A percentile compares a stretch with the other conserved stretches of the same genome.
Evolutionary conservation across 768 basidiomycete genomes (phyloP).

Genomic region (Calvatia gigantea): DNA sequence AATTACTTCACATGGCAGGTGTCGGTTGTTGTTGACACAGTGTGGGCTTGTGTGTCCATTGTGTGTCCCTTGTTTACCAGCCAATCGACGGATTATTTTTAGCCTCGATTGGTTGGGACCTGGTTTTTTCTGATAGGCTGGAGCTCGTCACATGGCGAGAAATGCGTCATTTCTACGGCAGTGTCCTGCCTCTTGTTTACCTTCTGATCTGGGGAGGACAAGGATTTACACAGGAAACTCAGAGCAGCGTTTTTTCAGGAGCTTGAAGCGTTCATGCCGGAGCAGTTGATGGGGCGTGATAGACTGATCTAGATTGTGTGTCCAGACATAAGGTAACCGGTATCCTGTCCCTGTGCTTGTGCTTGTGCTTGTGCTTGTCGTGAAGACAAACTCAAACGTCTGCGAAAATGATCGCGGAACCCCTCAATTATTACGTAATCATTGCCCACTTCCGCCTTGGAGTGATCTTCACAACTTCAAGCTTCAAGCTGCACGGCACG

Average conservation of each 20-base stretch:
- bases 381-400: background rate
- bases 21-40: background rate
- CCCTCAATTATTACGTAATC: background rate
- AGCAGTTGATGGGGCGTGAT: background rate
- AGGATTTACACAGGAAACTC: background rate
- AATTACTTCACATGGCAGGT: background rate
- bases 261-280: no score
- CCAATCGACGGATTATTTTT: background rate
- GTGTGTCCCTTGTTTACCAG: slow-evolving; percentile 4
- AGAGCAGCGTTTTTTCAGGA: background rate
- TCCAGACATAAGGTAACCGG: background rate
- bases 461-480: no score
- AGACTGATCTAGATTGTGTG: background rate
- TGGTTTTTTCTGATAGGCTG: slow-evolving; percentile 7
- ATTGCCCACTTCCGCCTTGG: no score
- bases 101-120: slow-evolving; percentile 5
- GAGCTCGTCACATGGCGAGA: background rate
- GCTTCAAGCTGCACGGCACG: no score
- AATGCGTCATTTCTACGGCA: background rate
- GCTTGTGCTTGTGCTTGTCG: slow-evolving; percentile 1
- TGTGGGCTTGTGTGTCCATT: background rate
- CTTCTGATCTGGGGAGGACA: background rate
- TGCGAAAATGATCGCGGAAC: background rate
- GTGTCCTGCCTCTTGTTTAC: background rate
- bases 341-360: no score